Conservation (phyloP, 805 yeast genomes). For the Yarrowia divulgata region DNA sequence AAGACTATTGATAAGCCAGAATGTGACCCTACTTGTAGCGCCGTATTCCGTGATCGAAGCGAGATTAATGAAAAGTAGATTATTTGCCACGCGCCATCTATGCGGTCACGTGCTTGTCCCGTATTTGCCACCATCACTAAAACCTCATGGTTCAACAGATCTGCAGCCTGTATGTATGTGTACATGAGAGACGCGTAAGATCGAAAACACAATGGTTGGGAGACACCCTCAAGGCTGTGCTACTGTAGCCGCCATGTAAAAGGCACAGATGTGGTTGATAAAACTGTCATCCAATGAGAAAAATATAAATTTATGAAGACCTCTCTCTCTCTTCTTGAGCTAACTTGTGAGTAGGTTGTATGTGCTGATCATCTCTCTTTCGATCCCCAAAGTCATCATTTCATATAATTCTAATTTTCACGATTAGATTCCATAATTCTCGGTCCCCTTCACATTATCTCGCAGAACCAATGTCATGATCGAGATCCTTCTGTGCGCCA, state of each 20-base stretch:
- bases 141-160: background rate
- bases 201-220: conserved; percentile 2
- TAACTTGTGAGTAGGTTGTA: too few species aligned
- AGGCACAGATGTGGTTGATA: too few species aligned
- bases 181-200: background rate
- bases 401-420: background rate
- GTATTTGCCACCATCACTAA: background rate
- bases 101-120: background rate
- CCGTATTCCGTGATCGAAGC: too few species aligned
- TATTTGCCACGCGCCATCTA: too few species aligned
- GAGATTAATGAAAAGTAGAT: background rate
- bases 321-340: too few species aligned
- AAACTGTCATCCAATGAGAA: too few species aligned
- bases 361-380: too few species aligned
- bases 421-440: background rate
- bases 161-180: background rate
- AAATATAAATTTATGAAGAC: too few species aligned
- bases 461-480: background rate
- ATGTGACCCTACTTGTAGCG: background rate
- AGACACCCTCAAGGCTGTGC: background rate
- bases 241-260: background rate
- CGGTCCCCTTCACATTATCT: background rate
- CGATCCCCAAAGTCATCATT: background rate
- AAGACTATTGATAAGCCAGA: background rate
- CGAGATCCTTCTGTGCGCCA: too few species aligned